Base-by-base conservation (phyloP, 176 grass and related monocot species). In the Avena sativa region DNA sequence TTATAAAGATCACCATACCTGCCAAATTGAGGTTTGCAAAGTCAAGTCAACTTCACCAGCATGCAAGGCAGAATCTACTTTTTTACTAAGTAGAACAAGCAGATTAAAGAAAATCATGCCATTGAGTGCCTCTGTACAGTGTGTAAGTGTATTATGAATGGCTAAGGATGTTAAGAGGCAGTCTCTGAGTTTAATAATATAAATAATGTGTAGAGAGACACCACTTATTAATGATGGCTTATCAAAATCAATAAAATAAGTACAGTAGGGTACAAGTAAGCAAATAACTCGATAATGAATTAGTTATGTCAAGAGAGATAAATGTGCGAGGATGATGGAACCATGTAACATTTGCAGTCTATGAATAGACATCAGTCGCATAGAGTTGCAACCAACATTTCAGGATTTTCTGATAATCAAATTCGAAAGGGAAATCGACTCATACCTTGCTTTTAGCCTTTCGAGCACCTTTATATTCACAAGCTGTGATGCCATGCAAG, bases 401-500 rank as follows among this genome's bases (percentile, higher is more conserved):
- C 3, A 71, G 58, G 53, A 66, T 75, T 82, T 67, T 49, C 85
- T 77, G 47, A 74, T 63, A 73, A 64, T 58, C 52, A 82, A 74
- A 56, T 66, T 40, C 40, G 6, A 21, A 40, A 80, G n/a, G 8
- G 30, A 28, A 62, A 19, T 3, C 49, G 21, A 70, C 25, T 25
- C 48, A 20, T 90, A 93, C 97, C 97, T 96, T 80, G 89, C 88
- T 84, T 99, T 94, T 44, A 99, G 92, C 90, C 90, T 94, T 94
- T 99, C 92, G 25, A 96, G 79, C 59, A 99, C 92, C 80, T 96
- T 96, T 86, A 99, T 91, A 21, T 91, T 99, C 15, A 99, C 92
- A 81, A 99, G 67, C 80, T 99, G 97, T 75, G 97, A 93, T 79
- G 92, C 92, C 97, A 99, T 99, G 87, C 97, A 99, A 48, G 97